Base-by-base conservation (phyloP, 2,329 filamentous ascomycete species). In the Hypocreales sp. region DNA sequence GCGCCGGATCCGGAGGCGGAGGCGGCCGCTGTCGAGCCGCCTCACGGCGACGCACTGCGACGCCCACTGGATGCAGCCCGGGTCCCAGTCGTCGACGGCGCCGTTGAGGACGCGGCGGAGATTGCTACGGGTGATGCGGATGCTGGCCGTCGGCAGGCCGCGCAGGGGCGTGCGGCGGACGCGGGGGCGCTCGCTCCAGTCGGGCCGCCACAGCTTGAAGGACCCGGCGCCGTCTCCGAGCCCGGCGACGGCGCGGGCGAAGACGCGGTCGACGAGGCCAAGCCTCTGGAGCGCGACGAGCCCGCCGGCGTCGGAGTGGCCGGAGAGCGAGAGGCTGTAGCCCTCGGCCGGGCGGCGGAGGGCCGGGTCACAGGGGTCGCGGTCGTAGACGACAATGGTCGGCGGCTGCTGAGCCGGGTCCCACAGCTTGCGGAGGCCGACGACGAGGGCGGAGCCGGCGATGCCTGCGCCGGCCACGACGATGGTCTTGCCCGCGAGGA, bases 401-500 rank as follows among this genome's bases (percentile, higher is more conserved):
- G 56, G 57, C 0, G 45, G 42, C 14, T 38, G 32, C 19, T 41
- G 26, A 0, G 30, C 27, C 3, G 42, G 32, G n/a, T 45, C 32
- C 52, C 56, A 61, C 4, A 50, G 44, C 26, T 51, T 53, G 19
- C 43, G 45, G 7, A 63, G 40, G 10, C 53, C 47, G 26, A 51
- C 39, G 15, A 47, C 50, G 29, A 64, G 62, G 6, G 55, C 41
- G 8, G 55, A 47, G 5, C 60, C 57, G 8, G 56, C 51, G 14
- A 61, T 45, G 16, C 60, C 60, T 13, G 44, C 56, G 5, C 60
- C 60, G 4, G 53, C 46, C 7, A 64, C 40, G 14, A 60, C 43
- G 28, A 61, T 56, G 20, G 45, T 52, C 37, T 59, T 60, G 10
- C 49, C 47, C 5, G 47, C 39, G 11, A 59, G 46, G 26, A 51